phyloP scores from a whole-genome alignment of 1,284 basidiomycete species.

The Trametes versicolor region DNA sequence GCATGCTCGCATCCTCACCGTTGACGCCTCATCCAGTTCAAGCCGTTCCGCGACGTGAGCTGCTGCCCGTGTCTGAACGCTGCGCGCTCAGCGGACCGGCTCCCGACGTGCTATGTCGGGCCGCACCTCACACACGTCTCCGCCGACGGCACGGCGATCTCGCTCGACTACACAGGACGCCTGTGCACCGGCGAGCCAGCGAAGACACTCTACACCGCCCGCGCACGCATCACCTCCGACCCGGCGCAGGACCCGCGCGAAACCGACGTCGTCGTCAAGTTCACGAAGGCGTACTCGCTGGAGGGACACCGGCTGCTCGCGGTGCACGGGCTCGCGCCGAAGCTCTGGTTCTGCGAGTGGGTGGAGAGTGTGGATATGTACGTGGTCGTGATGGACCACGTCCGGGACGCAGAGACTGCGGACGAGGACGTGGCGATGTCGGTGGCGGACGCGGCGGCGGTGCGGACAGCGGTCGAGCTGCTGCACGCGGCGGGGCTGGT shows the following conservation, averaged over 20 bases:
- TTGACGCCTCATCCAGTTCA: slow-evolving; percentile 10
- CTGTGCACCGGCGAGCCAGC: no score
- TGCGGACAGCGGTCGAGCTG: slow-evolving; percentile 21
- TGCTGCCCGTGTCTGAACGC: slow-evolving; percentile 22
- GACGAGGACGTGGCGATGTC: background rate
- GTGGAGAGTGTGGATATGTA: slow-evolving; percentile 26
- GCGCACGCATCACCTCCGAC: slow-evolving; percentile 3
- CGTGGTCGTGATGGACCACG: slow-evolving; percentile 39
- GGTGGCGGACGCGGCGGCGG: slow-evolving; percentile 6
- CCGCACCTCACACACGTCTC: slow-evolving; percentile 23
- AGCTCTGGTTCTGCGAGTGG: slow-evolving; percentile 22
- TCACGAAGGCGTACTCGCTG: slow-evolving; percentile 22
- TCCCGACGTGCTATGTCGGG: slow-evolving; percentile 2
- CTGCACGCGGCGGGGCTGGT: slow-evolving; percentile 35
- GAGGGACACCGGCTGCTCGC: slow-evolving; percentile 28
- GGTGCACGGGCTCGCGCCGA: slow-evolving; percentile 21
- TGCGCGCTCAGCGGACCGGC: background rate
- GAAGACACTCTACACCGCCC: slow-evolving; percentile 22
- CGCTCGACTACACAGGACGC: no score
- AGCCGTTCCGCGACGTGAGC: slow-evolving; percentile 6
- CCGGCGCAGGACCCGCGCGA: background rate
- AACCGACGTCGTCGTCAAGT: slow-evolving; percentile 30
- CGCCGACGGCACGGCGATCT: background rate
- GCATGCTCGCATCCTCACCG: no score
- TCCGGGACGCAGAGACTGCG: slow-evolving; percentile 13